Evolutionary conservation across 768 basidiomycete genomes (phyloP), one percentile per base, ranked within the genome.

Genomic region (Lactarius sp.): DNA sequence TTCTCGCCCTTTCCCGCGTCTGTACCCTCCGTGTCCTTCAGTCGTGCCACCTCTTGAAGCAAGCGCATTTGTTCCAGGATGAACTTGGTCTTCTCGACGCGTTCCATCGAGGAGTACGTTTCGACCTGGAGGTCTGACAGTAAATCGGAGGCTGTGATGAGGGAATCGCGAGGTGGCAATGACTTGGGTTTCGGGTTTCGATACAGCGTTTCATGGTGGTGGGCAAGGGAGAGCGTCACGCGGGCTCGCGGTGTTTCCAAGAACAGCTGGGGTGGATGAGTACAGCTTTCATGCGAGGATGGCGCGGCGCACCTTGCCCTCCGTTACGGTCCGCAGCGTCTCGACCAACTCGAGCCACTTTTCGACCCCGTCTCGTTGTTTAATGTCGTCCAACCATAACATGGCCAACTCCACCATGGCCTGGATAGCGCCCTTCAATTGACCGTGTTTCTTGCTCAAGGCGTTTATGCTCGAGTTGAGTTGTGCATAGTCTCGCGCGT

Each of bases 31-130:
- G 77, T 76, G 68, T 93, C 92, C 76, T 92, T 94, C 69, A 83
- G 75, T 57, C 84, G 80, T 33, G 92, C 92, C 41, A 93, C 84
- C 47, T 83, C 80, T 56, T 91, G 84, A 70, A 95, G 79, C 56
- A 98, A 74, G 62, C 97, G 82, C 94, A 99, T 98, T 75, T 98
- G 97, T 75, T 98, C 96, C 50, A 98, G 77, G 68, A 99, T 91
- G 71, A 99, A 98, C 73, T 98, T 94, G 4, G 94, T 97, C 81
- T 99, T 99, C 75, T 99, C 97, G 71, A 90, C 79, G 64, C 94
- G 86, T 67, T 98, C 93, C 97, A 99, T 98, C 6, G 92, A 94
- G 14, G 95, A 98, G 73, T 98, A 99, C 1, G 97, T 98, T 76
- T 99, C 97, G 44, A 99, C 95, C 77, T 98, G 95, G 2, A 99